phyloP scores from a whole-genome alignment of 345 rosid species.

The Moricandia moricandioides region DNA sequence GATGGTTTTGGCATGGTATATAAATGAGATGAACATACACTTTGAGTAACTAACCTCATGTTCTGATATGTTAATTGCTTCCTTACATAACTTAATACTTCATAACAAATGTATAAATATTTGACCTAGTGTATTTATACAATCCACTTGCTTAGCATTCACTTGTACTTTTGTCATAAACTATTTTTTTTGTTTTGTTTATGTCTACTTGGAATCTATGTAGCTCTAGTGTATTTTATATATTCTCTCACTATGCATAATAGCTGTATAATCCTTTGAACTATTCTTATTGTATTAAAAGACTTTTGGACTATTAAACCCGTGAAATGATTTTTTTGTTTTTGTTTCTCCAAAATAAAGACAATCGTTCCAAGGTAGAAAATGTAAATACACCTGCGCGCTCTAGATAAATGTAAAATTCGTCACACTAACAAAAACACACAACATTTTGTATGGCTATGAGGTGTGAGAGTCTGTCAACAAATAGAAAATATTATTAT shows the following conservation, averaged over 20 bases:
- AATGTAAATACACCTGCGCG: not conserved
- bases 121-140: too few species aligned
- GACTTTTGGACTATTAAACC: not conserved
- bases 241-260: too few species aligned
- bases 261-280: not conserved
- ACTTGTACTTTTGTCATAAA: too few species aligned
- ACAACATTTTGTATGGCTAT: not conserved
- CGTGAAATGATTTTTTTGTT: not conserved
- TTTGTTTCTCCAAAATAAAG: not conserved
- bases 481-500: too few species aligned
- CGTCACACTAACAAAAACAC: too few species aligned
- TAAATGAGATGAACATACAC: not conserved
- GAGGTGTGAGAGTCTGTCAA: not conserved
- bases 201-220: too few species aligned
- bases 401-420: not conserved
- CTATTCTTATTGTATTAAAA: too few species aligned
- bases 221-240: too few species aligned
- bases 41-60: not conserved
- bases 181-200: too few species aligned
- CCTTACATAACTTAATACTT: not conserved
- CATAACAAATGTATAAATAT: too few species aligned
- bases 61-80: not conserved
- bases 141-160: too few species aligned
- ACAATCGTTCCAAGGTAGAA: not conserved
- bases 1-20: not conserved